Evolutionary conservation across 1,139 yeast genomes (phyloP).

Genomic region (Blastobotrys illinoisensis): DNA sequence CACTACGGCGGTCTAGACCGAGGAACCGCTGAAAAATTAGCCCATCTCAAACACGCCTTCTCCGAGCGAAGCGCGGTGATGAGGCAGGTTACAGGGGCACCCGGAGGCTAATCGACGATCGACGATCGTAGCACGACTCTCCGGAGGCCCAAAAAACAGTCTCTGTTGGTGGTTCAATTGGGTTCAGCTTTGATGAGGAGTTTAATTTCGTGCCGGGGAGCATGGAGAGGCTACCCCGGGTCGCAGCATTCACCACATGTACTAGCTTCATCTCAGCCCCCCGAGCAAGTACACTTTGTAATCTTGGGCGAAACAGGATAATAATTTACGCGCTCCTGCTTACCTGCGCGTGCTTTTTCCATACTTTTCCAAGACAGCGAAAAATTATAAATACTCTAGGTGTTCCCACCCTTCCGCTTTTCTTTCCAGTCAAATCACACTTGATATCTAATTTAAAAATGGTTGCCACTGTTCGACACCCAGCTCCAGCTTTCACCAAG

Average conservation of each 20-base stretch:
- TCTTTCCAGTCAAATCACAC: neutral
- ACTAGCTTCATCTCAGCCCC: neutral
- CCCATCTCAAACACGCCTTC: neutral
- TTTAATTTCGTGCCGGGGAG: neutral
- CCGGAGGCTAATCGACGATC: neutral
- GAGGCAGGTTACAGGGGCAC: neutral
- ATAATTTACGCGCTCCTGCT: neutral
- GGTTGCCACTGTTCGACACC: slow-evolving; percentile 88
- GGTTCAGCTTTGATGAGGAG: too few relatives aligned
- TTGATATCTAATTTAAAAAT: slow-evolving; percentile 37
- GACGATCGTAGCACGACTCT: too few relatives aligned
- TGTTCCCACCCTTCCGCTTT: neutral
- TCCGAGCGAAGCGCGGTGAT: neutral
- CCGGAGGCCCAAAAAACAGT: too few relatives aligned
- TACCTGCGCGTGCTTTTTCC: neutral
- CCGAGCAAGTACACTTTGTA: neutral
- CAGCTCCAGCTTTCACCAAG: slow-evolving; percentile 93
- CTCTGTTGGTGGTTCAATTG: too few relatives aligned
- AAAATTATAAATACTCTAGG: neutral
- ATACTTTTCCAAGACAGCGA: neutral
- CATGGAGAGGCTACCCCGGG: neutral
- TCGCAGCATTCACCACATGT: neutral
- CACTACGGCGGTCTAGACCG: neutral
- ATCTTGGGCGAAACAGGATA: neutral
- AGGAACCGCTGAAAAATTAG: neutral